Conservation (phyloP, 177 flowering plant genomes). For the Tripterygium wilfordii region DNA sequence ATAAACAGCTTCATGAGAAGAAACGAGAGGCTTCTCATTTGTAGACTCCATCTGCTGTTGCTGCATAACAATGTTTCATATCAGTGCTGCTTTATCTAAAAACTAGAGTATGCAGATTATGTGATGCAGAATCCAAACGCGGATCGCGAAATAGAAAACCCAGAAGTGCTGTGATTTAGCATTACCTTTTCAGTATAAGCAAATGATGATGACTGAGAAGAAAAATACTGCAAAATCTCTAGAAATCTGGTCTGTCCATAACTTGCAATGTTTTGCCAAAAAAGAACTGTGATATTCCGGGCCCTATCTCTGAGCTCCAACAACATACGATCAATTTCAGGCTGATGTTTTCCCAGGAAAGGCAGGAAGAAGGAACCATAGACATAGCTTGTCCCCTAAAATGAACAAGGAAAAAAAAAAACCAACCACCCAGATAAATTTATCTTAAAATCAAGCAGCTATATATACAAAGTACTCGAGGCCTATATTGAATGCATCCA, state of each 20-base stretch:
- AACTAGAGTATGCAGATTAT: background rate
- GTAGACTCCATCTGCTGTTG: no score
- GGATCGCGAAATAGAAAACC: background rate
- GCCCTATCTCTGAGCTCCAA: constrained; percentile 53
- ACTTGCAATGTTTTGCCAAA: constrained; percentile 56
- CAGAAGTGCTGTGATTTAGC: background rate
- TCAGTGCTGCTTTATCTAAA: no score
- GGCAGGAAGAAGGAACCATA: constrained; percentile 66
- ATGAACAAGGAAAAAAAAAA: background rate
- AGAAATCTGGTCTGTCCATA: constrained; percentile 54
- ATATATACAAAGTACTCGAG: background rate
- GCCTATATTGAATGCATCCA: background rate
- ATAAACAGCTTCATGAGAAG: no score
- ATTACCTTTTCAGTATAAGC: constrained; percentile 48
- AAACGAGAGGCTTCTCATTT: no score
- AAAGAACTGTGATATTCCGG: constrained; percentile 37
- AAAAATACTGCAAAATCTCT: constrained; percentile 59
- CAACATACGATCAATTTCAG: constrained; percentile 67
- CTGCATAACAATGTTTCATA: no score
- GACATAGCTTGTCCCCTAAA: constrained; percentile 72
- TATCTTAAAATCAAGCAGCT: background rate
- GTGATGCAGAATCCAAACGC: background rate
- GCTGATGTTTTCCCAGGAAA: constrained; percentile 59
- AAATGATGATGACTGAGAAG: constrained; percentile 27
- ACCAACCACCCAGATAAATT: background rate